Conservation (phyloP, 2,329 filamentous ascomycete genomes). For the Ophiosphaerella herpotricha region DNA sequence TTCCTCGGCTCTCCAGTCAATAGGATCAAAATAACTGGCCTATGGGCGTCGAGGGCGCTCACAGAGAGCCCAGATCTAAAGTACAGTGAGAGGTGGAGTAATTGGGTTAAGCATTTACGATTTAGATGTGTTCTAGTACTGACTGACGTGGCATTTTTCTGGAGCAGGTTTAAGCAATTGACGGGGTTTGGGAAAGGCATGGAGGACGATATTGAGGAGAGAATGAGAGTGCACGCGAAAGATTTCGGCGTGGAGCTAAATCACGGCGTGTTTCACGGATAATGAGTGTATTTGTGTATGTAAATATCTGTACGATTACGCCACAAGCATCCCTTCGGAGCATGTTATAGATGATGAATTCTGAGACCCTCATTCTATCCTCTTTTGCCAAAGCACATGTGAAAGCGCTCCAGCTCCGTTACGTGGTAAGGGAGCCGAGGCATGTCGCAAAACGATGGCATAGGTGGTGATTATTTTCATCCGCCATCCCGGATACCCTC, state of each 20-base stretch:
- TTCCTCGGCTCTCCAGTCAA: slow-evolving; percentile 88
- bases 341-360: too few species aligned
- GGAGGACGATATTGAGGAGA: slow-evolving; percentile 90
- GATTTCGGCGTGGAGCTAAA: slow-evolving; percentile 92
- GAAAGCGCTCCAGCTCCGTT: too few species aligned
- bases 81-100: slow-evolving; percentile 64
- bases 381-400: too few species aligned
- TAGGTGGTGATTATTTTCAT: too few species aligned
- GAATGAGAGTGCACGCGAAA: slow-evolving; percentile 85
- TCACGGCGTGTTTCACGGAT: slow-evolving; percentile 87
- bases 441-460: too few species aligned
- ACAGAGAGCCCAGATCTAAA: slow-evolving; percentile 72
- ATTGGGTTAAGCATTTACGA: slow-evolving; percentile 77
- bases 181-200: slow-evolving; percentile 80
- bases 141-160: slow-evolving; percentile 83
- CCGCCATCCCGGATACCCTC: too few species aligned
- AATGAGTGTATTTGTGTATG: neutral
- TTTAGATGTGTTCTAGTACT: slow-evolving; percentile 77
- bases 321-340: too few species aligned
- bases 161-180: slow-evolving; percentile 75
- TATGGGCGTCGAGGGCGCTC: slow-evolving; percentile 86
- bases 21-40: slow-evolving; percentile 88
- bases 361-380: too few species aligned
- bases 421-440: too few species aligned
- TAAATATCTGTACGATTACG: too few species aligned